A percentile compares a stretch with the other conserved stretches of the same genome.
Evolutionary conservation across 225 moss, liverwort and hornwort species (phyloP).

Genomic region (Asterella californica): DNA sequence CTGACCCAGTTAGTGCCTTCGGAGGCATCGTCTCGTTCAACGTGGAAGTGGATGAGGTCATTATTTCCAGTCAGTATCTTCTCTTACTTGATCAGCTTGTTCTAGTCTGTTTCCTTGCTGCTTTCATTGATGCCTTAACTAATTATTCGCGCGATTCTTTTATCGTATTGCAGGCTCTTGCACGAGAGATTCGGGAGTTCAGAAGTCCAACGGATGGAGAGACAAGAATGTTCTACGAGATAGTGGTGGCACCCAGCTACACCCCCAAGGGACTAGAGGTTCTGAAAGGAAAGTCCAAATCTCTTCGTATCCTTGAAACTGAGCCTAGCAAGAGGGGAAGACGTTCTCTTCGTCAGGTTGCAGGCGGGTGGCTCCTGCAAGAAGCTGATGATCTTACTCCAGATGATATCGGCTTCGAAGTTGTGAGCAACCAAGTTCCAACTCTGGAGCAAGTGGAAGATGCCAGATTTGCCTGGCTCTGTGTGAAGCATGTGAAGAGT

Average conservation of each 20-base stretch:
- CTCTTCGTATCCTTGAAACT: conserved; percentile 83
- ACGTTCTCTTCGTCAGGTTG: conserved; percentile 78
- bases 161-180: conserved; percentile 51
- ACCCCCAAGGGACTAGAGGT: conserved; percentile 77
- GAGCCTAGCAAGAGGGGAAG: conserved; percentile 69
- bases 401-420: conserved; percentile 67
- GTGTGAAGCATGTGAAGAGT: conserved; percentile 98
- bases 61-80: neutral
- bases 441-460: conserved; percentile 74
- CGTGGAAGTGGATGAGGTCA: conserved; percentile 95
- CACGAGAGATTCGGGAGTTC: conserved; percentile 87
- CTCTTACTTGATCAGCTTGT: neutral
- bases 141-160: no score
- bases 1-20: conserved; percentile 95
- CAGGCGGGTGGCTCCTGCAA: conserved; percentile 91
- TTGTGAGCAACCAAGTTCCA: conserved; percentile 71
- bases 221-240: conserved; percentile 96
- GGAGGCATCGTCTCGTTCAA: conserved; percentile 99
- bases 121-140: no score
- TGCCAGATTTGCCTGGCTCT: conserved; percentile 94
- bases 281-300: conserved; percentile 92
- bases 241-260: conserved; percentile 85
- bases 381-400: conserved; percentile 87
- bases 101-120: no score
- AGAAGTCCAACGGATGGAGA: conserved; percentile 85